Evolutionary conservation across 1,284 basidiomycete genomes (phyloP), one percentile per base, ranked within the genome.

Genomic region (Ceratobasidium papillatum): DNA sequence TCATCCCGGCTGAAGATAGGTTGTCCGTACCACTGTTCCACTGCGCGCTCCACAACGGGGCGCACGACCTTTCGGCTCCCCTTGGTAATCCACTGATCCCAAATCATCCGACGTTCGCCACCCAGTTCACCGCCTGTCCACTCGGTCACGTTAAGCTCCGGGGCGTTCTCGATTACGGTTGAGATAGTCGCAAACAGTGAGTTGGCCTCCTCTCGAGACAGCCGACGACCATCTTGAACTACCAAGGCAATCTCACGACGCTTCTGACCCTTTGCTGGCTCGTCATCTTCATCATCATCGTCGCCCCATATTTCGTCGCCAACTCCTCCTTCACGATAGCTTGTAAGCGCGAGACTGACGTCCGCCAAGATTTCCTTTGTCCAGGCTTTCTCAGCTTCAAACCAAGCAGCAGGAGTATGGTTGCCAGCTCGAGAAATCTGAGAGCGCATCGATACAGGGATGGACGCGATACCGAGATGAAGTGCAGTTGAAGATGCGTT

Each of bases 251-350:
- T 69, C n/a, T 69, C 66, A 22, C 66, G 66, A 34, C 52, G 66
- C 52, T 69, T 69, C 54, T 27, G 30, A 11, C 66, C 66, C 58
- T 61, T 61, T 34, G 36, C 27, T 0, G 45, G 14, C 4, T 75
- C 68, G 17, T 63, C 58, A 36, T 75, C 74, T 1, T 59, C 78
- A 85, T 92, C 82, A 87, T 90, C 77, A 87, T 89, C 66, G 87
- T 91, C 75, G 88, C 91, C 66, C 92, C 89, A 51, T 90, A 92
- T 85, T 85, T 89, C 77, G 90, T 92, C 64, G 87, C 83, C 75
- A 89, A 94, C 30, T 17, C 66, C 66, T 30, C 66, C 66, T 36
- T 69, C 66, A 30, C 66, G 66, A 30, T 69, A 69, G 27, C 66
- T 69, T 27, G 38, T 69, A 27, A 69, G 66, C 43, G 66, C 66